These are phyloP conservation scores for Paraphoma sp. DNA, from an alignment of 2,329 filamentous ascomycete species.

Conservation along the genomic window DNA sequence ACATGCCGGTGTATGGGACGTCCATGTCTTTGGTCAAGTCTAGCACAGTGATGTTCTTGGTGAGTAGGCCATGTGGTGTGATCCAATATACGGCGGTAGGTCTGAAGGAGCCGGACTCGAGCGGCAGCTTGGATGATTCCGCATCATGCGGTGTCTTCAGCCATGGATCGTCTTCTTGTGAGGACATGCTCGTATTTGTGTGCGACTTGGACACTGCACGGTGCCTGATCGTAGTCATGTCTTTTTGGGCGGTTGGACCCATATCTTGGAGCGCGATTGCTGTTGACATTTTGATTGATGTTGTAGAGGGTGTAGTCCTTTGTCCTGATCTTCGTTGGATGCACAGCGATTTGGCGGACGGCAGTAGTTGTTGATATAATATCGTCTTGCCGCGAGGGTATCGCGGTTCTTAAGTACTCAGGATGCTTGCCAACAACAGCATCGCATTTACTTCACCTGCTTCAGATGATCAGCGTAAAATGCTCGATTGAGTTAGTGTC, in stretches of 20 bases:
- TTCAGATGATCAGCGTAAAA: background rate
- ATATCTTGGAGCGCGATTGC: conserved; percentile 27
- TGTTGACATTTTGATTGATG: conserved; percentile 20
- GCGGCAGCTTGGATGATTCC: conserved; percentile 10
- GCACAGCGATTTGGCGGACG: background rate
- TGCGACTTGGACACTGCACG: conserved; percentile 11
- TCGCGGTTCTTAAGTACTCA: conserved; percentile 1
- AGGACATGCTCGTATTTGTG: background rate
- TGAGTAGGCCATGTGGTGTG: conserved; percentile 23
- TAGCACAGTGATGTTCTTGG: conserved; percentile 23
- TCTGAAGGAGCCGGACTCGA: conserved; percentile 19
- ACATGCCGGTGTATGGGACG: conserved; percentile 24
- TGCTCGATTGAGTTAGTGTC: background rate
- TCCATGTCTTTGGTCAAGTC: conserved; percentile 23
- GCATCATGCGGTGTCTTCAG: conserved; percentile 17
- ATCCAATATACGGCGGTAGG: conserved; percentile 31
- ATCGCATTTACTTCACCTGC: background rate
- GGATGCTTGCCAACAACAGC: no score
- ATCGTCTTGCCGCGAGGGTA: background rate
- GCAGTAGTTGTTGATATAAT: no score
- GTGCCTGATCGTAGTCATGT: conserved; percentile 12
- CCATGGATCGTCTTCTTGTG: conserved; percentile 13
- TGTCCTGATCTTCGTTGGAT: background rate
- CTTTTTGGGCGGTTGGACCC: background rate
- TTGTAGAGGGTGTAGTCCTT: background rate